A percentile compares a stretch with the other conserved stretches of the same genome.
phyloP scores from a whole-genome alignment of 805 yeast species.

The Gaillardinia entomophila region DNA sequence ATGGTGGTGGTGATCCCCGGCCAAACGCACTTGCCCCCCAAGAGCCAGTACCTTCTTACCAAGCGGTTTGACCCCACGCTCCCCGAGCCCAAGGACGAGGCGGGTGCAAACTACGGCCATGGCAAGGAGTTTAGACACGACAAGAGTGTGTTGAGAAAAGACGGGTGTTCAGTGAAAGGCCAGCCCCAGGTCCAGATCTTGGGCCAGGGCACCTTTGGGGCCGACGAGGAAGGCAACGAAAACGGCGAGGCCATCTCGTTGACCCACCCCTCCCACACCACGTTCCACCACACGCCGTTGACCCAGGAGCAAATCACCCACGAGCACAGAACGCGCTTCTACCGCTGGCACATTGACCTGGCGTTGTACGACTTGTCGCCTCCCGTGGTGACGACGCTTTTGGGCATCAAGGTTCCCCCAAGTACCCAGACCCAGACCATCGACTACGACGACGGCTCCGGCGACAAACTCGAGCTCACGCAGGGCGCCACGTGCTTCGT shows the following conservation, averaged over 20 bases:
- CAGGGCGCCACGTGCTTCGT: conserved; percentile 91
- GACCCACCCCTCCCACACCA: conserved; percentile 80
- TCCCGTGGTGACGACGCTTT: conserved; percentile 77
- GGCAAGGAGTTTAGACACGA: conserved; percentile 59
- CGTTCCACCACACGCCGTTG: conserved; percentile 68
- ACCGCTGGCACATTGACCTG: conserved; percentile 93
- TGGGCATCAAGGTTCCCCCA: conserved; percentile 79
- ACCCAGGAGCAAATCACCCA: conserved; percentile 56
- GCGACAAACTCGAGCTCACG: conserved; percentile 58
- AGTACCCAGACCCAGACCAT: conserved; percentile 57
- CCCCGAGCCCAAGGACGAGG: conserved; percentile 31
- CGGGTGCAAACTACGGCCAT: conserved; percentile 69
- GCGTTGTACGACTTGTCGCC: conserved; percentile 84
- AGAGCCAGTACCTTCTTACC: conserved; percentile 71
- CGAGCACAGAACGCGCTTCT: conserved; percentile 67
- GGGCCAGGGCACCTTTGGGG: conserved; percentile 71
- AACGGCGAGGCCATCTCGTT: conserved; percentile 56
- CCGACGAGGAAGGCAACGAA: conserved; percentile 49
- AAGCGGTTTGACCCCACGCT: conserved; percentile 71
- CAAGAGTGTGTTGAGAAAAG: conserved; percentile 65
- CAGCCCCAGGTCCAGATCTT: conserved; percentile 90
- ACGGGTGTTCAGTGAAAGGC: conserved; percentile 70
- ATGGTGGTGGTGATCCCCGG: conserved; percentile 72
- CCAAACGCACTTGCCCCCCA: conserved; percentile 63
- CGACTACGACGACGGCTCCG: conserved; percentile 47